Evolutionary conservation across 2,329 filamentous ascomycete species (phyloP), one percentile per base, ranked within the genome.

Genomic region (Knufia fluminis): DNA sequence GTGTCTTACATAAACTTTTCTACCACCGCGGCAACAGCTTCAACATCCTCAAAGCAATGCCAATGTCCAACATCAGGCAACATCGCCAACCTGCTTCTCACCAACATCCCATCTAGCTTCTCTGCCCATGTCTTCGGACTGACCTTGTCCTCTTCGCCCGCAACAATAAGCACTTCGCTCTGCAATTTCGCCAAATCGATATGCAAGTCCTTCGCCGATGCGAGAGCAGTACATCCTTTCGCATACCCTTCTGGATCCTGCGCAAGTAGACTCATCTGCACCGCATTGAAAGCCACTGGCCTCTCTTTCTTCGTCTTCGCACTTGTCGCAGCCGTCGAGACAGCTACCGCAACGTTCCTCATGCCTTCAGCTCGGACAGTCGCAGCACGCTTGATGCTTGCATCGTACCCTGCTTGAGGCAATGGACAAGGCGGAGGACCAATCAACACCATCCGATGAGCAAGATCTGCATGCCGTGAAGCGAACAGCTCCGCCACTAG

Each of bases 211-310:
- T 59, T 59, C 1, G 68, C 67, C 3, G 61, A 62, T 2, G 71
- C 75, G 24, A 78, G 62, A 2, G 75, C 75, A 23, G 64, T 63
- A 36, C 72, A 75, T 0, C 67, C 75, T 52, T 79, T 79, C 1
- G 76, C 76, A 58, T 78, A 79, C 1, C 71, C 72, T 53, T 79
- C 75, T 0, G 72, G 65, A 53, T 77, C 70, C 53, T 76, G 73
- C 0, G 65, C 60, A 0, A 76, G 59, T 1, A 79, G 60, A 3
- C 68, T 71, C 22, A 72, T 55, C 4, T 69, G 59, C 7, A 72
- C 61, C 0, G 73, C 71, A 1, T 68, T 59, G 8, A 69, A 51
- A 1, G 68, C 69, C 1, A 76, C 49, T 0, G 66, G 64, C n/a
- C 70, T 71, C 0, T 58, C 54, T 1, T 53, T 48, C 52, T 69